phyloP scores from a whole-genome alignment of 768 basidiomycete species.

The Grammothele lineata region DNA sequence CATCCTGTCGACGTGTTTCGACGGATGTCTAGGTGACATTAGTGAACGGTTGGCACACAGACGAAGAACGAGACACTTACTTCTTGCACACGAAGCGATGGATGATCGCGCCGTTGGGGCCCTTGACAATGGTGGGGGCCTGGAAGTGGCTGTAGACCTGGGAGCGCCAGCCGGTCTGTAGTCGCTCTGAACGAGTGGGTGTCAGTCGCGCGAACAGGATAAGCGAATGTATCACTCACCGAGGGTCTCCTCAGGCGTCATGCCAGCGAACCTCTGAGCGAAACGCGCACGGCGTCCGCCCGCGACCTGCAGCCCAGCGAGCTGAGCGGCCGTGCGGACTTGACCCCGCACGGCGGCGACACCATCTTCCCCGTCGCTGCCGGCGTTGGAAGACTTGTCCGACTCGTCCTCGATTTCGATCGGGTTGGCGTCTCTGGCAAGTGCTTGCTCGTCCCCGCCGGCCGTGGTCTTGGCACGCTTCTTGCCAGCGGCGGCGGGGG shows the following conservation, averaged over 20 bases:
- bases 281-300: not conserved
- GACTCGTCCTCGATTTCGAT: too few relatives aligned
- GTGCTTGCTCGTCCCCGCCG: too few relatives aligned
- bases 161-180: not conserved
- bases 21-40: not conserved
- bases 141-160: not conserved
- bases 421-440: too few relatives aligned
- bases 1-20: not conserved
- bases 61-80: not conserved
- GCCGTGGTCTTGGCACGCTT: too few relatives aligned
- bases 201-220: too few relatives aligned
- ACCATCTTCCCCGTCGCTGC: not conserved
- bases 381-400: too few relatives aligned
- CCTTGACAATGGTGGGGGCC: not conserved
- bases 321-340: not conserved
- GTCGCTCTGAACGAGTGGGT: not conserved
- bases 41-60: not conserved
- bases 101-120: not conserved
- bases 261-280: not conserved
- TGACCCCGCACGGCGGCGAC: not conserved
- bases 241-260: not conserved
- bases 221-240: not conserved
- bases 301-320: not conserved
- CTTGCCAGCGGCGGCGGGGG: too few relatives aligned
- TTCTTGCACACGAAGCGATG: slow-evolving; percentile 4